A percentile compares a stretch with the other conserved stretches of the same genome.
Evolutionary conservation across 371 early-diverging fungal genomes (phyloP).

Genomic region (Mortierella sp.): DNA sequence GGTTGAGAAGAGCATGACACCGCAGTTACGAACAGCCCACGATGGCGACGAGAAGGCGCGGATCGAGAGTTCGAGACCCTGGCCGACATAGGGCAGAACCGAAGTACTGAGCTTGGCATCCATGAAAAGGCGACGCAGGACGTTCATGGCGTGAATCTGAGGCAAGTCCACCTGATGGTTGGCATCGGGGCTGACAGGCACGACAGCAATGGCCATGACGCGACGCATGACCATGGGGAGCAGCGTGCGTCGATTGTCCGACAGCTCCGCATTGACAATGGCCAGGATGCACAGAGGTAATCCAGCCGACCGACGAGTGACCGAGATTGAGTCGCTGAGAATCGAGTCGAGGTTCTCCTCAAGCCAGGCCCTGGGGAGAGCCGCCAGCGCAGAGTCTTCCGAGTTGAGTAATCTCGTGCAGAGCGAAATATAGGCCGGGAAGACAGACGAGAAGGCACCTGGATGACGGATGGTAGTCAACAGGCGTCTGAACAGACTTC

Average conservation of each 20-base stretch:
- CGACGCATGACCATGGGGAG: conserved; percentile 76
- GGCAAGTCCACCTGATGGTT: conserved; percentile 77
- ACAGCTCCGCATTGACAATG: conserved; percentile 82
- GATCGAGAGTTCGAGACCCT: conserved; percentile 83
- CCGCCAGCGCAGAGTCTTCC: conserved; percentile 58
- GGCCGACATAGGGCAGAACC: conserved; percentile 81
- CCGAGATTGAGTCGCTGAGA: conserved; percentile 76
- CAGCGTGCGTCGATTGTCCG: conserved; percentile 67
- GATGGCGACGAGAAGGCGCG: conserved; percentile 85
- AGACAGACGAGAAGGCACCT: conserved; percentile 93
- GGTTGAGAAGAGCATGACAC: conserved; percentile 93
- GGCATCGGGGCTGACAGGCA: conserved; percentile 61
- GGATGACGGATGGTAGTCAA: conserved; percentile 89
- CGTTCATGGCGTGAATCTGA: conserved; percentile 93
- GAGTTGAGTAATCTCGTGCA: conserved; percentile 77
- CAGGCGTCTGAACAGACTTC: conserved; percentile 69
- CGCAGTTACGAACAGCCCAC: conserved; percentile 95
- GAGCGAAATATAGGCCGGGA: conserved; percentile 81
- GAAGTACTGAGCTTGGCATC: conserved; percentile 82
- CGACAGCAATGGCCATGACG: conserved; percentile 74
- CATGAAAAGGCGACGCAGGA: conserved; percentile 85
- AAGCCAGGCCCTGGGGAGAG: conserved; percentile 76
- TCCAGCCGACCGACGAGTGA: conserved; percentile 96
- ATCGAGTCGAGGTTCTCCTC: conserved; percentile 68
- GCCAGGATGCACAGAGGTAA: conserved; percentile 91